phyloP scores from a whole-genome alignment of 1,139 yeast species.

The Candida smagusa region DNA sequence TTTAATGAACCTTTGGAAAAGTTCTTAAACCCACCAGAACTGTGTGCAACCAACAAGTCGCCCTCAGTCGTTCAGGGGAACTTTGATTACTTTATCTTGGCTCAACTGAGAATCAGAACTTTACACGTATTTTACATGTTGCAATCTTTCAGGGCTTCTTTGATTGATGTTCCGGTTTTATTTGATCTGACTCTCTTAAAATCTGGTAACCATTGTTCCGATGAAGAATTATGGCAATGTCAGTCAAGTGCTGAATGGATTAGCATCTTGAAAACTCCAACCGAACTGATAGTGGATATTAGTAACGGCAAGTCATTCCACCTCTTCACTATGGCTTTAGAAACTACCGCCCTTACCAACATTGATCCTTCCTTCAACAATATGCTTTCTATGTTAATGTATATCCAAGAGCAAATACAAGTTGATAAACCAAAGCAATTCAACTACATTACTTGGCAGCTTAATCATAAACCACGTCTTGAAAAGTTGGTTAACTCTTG shows the following conservation, averaged over 20 bases:
- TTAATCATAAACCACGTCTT: slow-evolving; percentile 54
- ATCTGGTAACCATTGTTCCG: slow-evolving; percentile 73
- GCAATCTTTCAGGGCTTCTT: slow-evolving; percentile 65
- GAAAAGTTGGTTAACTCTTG: slow-evolving; percentile 56
- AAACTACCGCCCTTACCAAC: slow-evolving; percentile 15
- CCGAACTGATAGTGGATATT: slow-evolving; percentile 2
- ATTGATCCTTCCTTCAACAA: slow-evolving; percentile 49
- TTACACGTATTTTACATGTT: slow-evolving; percentile 75
- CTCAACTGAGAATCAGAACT: slow-evolving; percentile 84
- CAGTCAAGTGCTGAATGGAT: slow-evolving; percentile 58
- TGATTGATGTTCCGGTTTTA: slow-evolving; percentile 59
- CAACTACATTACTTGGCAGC: slow-evolving; percentile 51
- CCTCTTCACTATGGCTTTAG: slow-evolving; percentile 1
- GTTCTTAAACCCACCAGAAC: slow-evolving; percentile 56
- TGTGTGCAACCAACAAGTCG: slow-evolving; percentile 6
- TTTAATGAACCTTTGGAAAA: slow-evolving; percentile 69
- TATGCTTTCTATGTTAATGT: slow-evolving; percentile 61
- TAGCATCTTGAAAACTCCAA: background rate
- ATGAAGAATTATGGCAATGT: slow-evolving; percentile 70
- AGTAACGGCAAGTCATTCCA: slow-evolving; percentile 7
- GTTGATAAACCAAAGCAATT: slow-evolving; percentile 33
- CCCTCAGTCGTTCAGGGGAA: slow-evolving; percentile 37
- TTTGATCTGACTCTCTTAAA: slow-evolving; percentile 56
- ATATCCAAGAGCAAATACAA: slow-evolving; percentile 66
- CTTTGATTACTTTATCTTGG: slow-evolving; percentile 72